phyloP scores from a whole-genome alignment of 2,329 filamentous ascomycete genomes.

The Neocatenulostroma microsporum region DNA sequence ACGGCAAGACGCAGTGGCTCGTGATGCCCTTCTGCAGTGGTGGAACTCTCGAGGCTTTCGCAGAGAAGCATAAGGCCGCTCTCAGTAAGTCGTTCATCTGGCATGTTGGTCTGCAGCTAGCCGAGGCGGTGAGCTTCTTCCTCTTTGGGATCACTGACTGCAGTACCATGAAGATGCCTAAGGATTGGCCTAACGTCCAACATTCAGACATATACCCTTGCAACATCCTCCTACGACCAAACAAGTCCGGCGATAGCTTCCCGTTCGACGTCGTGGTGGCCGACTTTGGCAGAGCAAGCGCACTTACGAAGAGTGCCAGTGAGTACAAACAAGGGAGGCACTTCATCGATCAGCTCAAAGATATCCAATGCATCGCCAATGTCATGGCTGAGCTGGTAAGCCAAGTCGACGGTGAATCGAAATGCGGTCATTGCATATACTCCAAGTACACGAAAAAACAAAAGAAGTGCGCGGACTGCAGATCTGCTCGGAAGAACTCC shows the following conservation, averaged over 20 bases:
- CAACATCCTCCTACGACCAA: conserved; percentile 1
- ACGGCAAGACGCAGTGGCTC: background rate
- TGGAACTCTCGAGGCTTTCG: background rate
- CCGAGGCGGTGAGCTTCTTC: background rate
- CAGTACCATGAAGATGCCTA: too few species aligned
- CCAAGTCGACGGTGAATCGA: too few species aligned
- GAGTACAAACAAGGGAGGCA: too few species aligned
- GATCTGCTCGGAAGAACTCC: too few species aligned
- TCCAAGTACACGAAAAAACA: too few species aligned
- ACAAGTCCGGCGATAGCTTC: background rate
- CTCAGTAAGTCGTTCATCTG: conserved; percentile 1
- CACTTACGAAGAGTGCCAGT: too few species aligned
- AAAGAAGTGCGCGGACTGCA: too few species aligned
- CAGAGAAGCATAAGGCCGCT: background rate
- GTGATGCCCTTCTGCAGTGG: background rate
- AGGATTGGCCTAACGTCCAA: background rate
- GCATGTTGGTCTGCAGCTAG: background rate
- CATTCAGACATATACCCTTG: background rate
- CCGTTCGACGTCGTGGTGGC: conserved; percentile 3
- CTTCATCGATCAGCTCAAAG: too few species aligned
- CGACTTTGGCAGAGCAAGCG: conserved; percentile 4
- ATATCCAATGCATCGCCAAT: too few species aligned
- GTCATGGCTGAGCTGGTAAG: too few species aligned
- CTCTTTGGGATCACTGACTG: background rate
- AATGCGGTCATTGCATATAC: too few species aligned